A percentile compares a stretch with the other conserved stretches of the same genome.
phyloP scores from a whole-genome alignment of 441 rosid species.

The Macaranga tanarius region DNA sequence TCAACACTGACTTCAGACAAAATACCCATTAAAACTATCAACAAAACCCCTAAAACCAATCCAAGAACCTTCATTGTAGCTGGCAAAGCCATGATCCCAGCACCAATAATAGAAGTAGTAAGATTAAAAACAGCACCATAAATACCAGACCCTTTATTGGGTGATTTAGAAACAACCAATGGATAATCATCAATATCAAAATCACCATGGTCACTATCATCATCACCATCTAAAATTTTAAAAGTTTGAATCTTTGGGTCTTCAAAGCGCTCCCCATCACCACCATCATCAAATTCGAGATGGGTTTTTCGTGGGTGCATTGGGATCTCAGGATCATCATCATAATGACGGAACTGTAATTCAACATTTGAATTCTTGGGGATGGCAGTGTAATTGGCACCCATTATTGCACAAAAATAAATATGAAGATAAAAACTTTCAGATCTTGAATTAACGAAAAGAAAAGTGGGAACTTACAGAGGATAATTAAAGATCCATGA shows the following conservation, averaged over 20 bases:
- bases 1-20: conserved; percentile 91
- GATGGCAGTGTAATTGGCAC: conserved; percentile 62
- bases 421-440: conserved; percentile 12
- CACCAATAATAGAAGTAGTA: conserved; percentile 85
- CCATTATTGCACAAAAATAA: conserved; percentile 50
- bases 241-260: conserved; percentile 31
- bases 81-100: conserved; percentile 98
- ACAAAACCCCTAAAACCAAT: conserved; percentile 56
- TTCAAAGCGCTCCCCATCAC: conserved; percentile 34
- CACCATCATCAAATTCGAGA: conserved; percentile 39
- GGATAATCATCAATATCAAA: conserved; percentile 44
- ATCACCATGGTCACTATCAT: conserved; percentile 33
- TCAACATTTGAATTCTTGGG: conserved; percentile 59
- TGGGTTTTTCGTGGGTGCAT: conserved; percentile 33
- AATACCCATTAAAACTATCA: conserved; percentile 74
- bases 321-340: conserved; percentile 29
- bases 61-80: conserved; percentile 97
- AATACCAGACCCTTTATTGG: conserved; percentile 52
- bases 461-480: not conserved
- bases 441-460: not conserved
- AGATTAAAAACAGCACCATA: conserved; percentile 91
- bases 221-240: conserved; percentile 21
- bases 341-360: conserved; percentile 42
- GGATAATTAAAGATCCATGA: not conserved
- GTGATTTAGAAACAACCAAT: conserved; percentile 31